phyloP scores from a whole-genome alignment of 2,329 filamentous ascomycete genomes.

The Aspergillus sergii region DNA sequence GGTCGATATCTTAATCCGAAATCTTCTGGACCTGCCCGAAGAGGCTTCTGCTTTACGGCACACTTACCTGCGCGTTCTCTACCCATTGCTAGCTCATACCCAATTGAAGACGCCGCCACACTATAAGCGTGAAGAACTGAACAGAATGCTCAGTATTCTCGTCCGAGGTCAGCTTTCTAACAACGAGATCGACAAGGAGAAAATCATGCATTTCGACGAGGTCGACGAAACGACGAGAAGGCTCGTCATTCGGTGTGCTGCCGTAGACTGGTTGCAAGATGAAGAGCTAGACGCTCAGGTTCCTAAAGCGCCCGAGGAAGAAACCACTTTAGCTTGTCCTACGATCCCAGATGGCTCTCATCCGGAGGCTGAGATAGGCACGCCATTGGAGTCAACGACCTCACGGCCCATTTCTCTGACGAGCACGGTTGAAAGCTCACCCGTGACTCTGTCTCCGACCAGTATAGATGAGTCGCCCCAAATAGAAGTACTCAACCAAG shows the following conservation, averaged over 20 bases:
- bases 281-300: conserved; percentile 20
- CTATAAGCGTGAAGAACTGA: conserved; percentile 87
- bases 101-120: conserved; percentile 84
- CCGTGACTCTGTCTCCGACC: conserved; percentile 52
- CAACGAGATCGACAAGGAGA: conserved; percentile 46
- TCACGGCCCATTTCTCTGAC: conserved; percentile 40
- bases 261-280: conserved; percentile 50
- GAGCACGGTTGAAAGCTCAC: conserved; percentile 34
- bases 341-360: conserved; percentile 9
- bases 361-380: conserved; percentile 22
- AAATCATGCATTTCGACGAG: conserved; percentile 52
- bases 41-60: conserved; percentile 75
- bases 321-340: not conserved
- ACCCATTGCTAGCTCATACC: conserved; percentile 87
- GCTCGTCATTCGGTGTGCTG: conserved; percentile 49
- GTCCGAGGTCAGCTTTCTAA: conserved; percentile 71
- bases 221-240: conserved; percentile 53
- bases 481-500: conserved; percentile 18
- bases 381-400: conserved; percentile 28
- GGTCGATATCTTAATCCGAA: conserved; percentile 93
- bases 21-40: conserved; percentile 91
- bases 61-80: conserved; percentile 90
- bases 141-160: conserved; percentile 73
- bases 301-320: conserved; percentile 16
- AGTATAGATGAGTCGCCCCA: not conserved